Percentiles rank a stretch among this genome's conserved stretches.
Evolutionary conservation across 2,329 filamentous ascomycete genomes (phyloP).

Genomic region (Penicillium nordicum): DNA sequence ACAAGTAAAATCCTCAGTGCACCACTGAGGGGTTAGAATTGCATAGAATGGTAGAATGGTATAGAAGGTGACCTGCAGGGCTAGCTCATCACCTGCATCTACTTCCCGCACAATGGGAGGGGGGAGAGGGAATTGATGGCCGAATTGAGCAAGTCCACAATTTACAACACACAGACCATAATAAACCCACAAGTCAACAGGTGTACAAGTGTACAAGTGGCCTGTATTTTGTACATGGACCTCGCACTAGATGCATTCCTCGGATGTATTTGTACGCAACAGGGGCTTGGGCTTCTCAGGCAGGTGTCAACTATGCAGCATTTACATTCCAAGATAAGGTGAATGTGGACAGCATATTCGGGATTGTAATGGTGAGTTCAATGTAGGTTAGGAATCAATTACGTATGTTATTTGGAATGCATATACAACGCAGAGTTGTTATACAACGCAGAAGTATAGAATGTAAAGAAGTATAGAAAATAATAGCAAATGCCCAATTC

Average conservation of each 20-base stretch:
- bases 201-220: background rate
- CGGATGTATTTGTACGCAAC: slow-evolving; percentile 3
- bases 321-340: slow-evolving; percentile 1
- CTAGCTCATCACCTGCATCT: background rate
- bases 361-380: background rate
- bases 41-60: background rate
- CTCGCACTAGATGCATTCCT: slow-evolving; percentile 10
- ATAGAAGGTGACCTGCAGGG: slow-evolving; percentile 2
- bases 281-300: background rate
- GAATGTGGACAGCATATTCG: background rate
- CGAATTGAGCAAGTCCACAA: background rate
- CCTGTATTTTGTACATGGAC: slow-evolving; percentile 9
- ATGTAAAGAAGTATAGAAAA: background rate
- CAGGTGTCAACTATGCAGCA: slow-evolving; percentile 4
- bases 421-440: background rate
- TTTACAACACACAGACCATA: background rate
- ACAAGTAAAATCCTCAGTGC: background rate
- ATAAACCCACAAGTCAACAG: background rate
- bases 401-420: background rate
- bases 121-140: background rate
- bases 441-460: background rate
- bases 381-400: background rate
- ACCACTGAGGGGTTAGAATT: background rate
- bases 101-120: background rate
- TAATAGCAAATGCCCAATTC: background rate